Evolutionary conservation across 371 early-diverging fungal genomes (phyloP).

Genomic region (Mortierella sp.): DNA sequence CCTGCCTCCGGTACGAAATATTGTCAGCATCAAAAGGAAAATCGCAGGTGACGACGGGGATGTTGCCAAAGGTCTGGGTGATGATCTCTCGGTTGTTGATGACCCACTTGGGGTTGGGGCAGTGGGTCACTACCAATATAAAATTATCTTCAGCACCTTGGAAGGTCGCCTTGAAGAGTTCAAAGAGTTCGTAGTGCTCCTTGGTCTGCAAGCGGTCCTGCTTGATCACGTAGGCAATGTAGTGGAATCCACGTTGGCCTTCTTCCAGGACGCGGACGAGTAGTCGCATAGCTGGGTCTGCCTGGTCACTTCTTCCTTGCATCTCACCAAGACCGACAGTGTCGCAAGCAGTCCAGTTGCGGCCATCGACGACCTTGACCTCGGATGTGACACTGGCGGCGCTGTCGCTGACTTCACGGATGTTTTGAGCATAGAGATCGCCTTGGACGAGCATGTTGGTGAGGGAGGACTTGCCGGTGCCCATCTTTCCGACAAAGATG

Average conservation of each 20-base stretch:
- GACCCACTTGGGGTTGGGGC: constrained; percentile 8
- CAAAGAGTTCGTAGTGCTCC: constrained; percentile 13
- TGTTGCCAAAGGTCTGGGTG: constrained; percentile 1
- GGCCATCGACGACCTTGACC: constrained; percentile 18
- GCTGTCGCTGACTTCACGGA: constrained; percentile 16
- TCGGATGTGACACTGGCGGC: constrained; percentile 10
- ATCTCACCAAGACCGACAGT: constrained; percentile 19
- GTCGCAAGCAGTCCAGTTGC: constrained; percentile 18
- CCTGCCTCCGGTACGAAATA: not conserved
- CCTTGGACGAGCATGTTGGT: constrained; percentile 31
- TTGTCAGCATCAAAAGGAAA: constrained; percentile 13
- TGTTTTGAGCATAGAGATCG: constrained; percentile 16
- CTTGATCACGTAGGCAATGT: constrained; percentile 19
- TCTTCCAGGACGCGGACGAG: constrained; percentile 10
- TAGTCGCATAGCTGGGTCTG: constrained; percentile 12
- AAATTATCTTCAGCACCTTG: constrained; percentile 21
- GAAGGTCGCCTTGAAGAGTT: constrained; percentile 15
- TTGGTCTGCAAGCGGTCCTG: constrained; percentile 9
- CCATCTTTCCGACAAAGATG: constrained; percentile 9
- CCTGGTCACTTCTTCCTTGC: not conserved
- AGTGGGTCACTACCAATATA: constrained; percentile 19
- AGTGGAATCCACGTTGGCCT: constrained; percentile 17
- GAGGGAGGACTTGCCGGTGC: constrained; percentile 21
- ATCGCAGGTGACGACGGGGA: constrained; percentile 18
- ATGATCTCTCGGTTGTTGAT: not conserved